Evolutionary conservation across 208 protist genomes (phyloP).

Genomic region (Crithidia sp.): DNA sequence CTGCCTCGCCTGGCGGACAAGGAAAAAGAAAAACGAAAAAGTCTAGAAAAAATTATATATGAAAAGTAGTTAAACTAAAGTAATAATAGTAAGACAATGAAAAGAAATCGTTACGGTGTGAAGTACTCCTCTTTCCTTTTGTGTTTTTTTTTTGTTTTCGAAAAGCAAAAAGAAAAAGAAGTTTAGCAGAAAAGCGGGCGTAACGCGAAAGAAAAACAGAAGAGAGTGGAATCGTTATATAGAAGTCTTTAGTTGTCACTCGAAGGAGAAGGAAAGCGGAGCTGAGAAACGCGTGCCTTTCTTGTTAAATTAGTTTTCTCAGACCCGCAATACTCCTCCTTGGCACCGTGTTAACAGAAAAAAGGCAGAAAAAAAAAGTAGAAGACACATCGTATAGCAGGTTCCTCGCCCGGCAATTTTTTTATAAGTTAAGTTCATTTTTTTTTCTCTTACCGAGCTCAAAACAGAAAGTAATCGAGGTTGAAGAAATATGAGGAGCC

Average conservation of each 20-base stretch:
- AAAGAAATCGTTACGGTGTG: background rate
- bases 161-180: slow-evolving; percentile 1
- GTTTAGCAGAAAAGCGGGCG: background rate
- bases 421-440: no score
- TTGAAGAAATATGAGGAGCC: no score
- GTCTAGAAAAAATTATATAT: slow-evolving; percentile 9
- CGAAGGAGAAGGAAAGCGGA: background rate
- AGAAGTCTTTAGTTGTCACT: background rate
- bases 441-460: no score
- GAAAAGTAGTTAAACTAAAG: background rate
- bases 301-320: no score
- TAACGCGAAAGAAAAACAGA: slow-evolving; percentile 8
- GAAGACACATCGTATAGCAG: no score
- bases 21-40: slow-evolving; percentile 22
- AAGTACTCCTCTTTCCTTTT: background rate
- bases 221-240: slow-evolving; percentile 5
- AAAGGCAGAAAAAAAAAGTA: no score
- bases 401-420: no score
- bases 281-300: background rate
- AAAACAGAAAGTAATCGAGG: no score
- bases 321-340: no score
- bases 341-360: no score
- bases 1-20: slow-evolving; percentile 13
- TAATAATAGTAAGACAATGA: background rate
- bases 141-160: slow-evolving; percentile 1